These are phyloP conservation scores for Choanephora cucurbitarum DNA, from an alignment of 371 early-diverging fungal genomes.

Conservation along the genomic window DNA sequence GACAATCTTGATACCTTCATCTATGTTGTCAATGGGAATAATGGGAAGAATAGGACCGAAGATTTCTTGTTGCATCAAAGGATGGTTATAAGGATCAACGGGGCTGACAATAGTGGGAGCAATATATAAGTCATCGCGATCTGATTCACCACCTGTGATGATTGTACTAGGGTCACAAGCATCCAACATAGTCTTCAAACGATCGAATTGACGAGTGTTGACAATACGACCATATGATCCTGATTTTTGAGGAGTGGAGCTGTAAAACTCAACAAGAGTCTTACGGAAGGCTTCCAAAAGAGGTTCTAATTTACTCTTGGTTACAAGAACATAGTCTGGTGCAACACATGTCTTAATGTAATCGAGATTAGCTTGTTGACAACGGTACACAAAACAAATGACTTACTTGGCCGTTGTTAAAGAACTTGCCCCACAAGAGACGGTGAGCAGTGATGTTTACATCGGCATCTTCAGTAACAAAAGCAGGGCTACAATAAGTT, in stretches of 20 bases:
- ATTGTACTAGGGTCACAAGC: slow-evolving; percentile 43
- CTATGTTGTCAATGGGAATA: slow-evolving; percentile 67
- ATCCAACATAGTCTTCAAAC: slow-evolving; percentile 64
- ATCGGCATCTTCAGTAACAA: slow-evolving; percentile 72
- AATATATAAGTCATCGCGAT: slow-evolving; percentile 61
- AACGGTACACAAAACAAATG: background rate
- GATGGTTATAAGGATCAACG: slow-evolving; percentile 49
- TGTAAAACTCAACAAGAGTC: slow-evolving; percentile 53
- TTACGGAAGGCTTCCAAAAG: slow-evolving; percentile 53
- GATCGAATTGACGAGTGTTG: slow-evolving; percentile 66
- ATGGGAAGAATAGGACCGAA: slow-evolving; percentile 83
- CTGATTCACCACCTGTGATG: slow-evolving; percentile 57
- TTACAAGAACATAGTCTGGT: slow-evolving; percentile 82
- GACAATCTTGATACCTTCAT: slow-evolving; percentile 70
- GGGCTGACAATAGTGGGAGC: slow-evolving; percentile 68
- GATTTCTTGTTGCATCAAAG: slow-evolving; percentile 76
- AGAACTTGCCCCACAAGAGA: slow-evolving; percentile 78
- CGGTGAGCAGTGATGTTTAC: slow-evolving; percentile 68
- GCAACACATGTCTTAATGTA: slow-evolving; percentile 76
- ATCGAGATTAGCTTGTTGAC: background rate
- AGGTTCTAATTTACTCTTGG: slow-evolving; percentile 50
- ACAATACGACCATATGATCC: slow-evolving; percentile 72
- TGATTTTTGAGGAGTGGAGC: slow-evolving; percentile 49
- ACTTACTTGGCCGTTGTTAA: slow-evolving; percentile 82
- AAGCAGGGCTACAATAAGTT: slow-evolving; percentile 56